Evolutionary conservation across 768 basidiomycete species (phyloP).

Genomic region (Auricularia heimuer): DNA sequence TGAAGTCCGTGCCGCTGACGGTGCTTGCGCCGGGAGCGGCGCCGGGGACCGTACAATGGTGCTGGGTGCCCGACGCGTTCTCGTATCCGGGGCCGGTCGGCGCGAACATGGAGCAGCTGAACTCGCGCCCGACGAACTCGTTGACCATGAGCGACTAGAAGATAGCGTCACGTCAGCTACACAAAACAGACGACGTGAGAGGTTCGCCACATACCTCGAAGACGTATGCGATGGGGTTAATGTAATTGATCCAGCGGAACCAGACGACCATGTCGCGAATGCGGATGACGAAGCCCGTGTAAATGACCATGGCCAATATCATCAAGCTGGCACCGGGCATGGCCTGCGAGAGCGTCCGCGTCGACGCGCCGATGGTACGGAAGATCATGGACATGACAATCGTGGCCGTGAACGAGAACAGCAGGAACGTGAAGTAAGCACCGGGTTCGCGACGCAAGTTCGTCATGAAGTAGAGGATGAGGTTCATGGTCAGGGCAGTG

Average conservation of each 20-base stretch:
- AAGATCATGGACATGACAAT: constrained; percentile 6
- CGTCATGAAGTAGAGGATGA: constrained; percentile 34
- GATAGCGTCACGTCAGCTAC: too few relatives aligned
- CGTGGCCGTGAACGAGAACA: constrained; percentile 31
- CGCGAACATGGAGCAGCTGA: background rate
- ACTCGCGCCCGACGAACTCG: background rate
- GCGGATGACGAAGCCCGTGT: constrained; percentile 26
- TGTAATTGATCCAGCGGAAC: constrained; percentile 29
- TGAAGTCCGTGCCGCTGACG: constrained; percentile 28
- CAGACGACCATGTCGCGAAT: constrained; percentile 26
- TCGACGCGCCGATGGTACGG: constrained; percentile 24
- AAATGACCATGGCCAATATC: constrained; percentile 18
- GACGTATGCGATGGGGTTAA: constrained; percentile 24
- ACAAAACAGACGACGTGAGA: too few relatives aligned
- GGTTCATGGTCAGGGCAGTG: constrained; percentile 21
- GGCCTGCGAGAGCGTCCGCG: constrained; percentile 25
- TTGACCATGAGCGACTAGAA: background rate
- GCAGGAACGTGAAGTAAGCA: constrained; percentile 31
- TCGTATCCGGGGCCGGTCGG: background rate
- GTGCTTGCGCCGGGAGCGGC: constrained; percentile 18
- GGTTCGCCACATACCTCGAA: background rate
- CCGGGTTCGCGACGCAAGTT: constrained; percentile 29
- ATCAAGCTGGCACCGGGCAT: background rate
- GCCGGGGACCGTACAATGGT: constrained; percentile 8
- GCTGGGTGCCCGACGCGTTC: background rate